Conservation (phyloP, 2,329 filamentous ascomycete species). For the Colletotrichum sublineola region DNA sequence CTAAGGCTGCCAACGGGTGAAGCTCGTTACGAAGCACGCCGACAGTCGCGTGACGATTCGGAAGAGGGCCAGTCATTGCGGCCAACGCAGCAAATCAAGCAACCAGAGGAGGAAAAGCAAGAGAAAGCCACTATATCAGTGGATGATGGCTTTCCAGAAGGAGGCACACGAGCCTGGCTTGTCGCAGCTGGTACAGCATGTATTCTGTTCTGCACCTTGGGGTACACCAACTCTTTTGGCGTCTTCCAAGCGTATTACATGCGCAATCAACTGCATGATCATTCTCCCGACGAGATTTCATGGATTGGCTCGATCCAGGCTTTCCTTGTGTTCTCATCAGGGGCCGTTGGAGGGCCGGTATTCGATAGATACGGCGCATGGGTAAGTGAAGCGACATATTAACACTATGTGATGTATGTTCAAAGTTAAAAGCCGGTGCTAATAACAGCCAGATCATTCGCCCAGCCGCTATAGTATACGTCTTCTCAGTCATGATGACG, state of each 20-base stretch:
- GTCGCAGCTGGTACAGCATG: constrained; percentile 53
- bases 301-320: constrained; percentile 48
- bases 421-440: background rate
- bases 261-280: constrained; percentile 44
- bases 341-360: constrained; percentile 42
- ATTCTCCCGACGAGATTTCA: constrained; percentile 46
- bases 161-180: constrained; percentile 56
- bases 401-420: background rate
- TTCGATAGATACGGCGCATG: constrained; percentile 44
- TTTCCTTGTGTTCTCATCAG: constrained; percentile 46
- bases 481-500: constrained; percentile 51
- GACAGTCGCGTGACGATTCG: constrained; percentile 1
- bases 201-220: constrained; percentile 50
- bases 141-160: constrained; percentile 46
- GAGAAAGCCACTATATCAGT: constrained; percentile 11
- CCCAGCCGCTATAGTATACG: constrained; percentile 40
- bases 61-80: background rate
- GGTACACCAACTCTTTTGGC: constrained; percentile 48
- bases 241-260: constrained; percentile 49
- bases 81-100: constrained; percentile 3
- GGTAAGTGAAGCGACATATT: constrained; percentile 27
- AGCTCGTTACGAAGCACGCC: background rate
- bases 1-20: background rate
- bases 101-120: constrained; percentile 11
- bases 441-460: constrained; percentile 38